Evolutionary conservation across 2,329 filamentous ascomycete species (phyloP), one percentile per base, ranked within the genome.

Genomic region (Acrodontium crateriforme): DNA sequence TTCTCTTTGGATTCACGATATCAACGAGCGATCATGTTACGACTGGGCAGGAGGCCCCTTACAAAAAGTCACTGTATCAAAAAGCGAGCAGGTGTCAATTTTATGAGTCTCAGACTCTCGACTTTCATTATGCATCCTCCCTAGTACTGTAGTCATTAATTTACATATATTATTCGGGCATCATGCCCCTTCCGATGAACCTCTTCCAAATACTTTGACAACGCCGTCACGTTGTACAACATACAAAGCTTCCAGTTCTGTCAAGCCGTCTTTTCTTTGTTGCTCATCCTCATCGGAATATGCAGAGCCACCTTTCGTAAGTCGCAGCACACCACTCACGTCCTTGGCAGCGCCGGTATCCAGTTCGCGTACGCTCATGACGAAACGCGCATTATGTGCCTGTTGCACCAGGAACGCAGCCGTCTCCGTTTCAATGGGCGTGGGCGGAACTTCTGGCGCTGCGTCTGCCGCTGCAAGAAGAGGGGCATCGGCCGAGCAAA

Each of bases 331-430:
- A 3, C 87, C 87, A 55, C 81, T 92, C 17, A 95, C 81, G 55
- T 94, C 87, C 49, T 69, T 76, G 37, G 87, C 85, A n/a, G 75
- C 74, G 1, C 87, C 87, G 0, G 84, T 92, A 47, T 92, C 84
- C 35, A 95, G 54, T 46, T 76, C 66, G 28, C 85, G 65, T 32
- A 89, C 58, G 36, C 79, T 71, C 43, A 92, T 56, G 3, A 87
- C 66, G 37, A 69, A 62, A n/a, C 69, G 58, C 6, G 84, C 81
- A 42, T 72, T 67, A 50, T 94, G 83, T n/a, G 78, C 79, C 37
- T 78, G 56, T 5, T 69, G 69, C 18, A 84, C 61, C 12, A 78
- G 56, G 34, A 93, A 69, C n/a, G 73, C 66, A 2, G 79, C 71
- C 42, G 82, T 74, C 34, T 76, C 68, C 25, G 62, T 68, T 50